Conservation (phyloP, 2,329 filamentous ascomycete genomes). For the Epichloe typhina region DNA sequence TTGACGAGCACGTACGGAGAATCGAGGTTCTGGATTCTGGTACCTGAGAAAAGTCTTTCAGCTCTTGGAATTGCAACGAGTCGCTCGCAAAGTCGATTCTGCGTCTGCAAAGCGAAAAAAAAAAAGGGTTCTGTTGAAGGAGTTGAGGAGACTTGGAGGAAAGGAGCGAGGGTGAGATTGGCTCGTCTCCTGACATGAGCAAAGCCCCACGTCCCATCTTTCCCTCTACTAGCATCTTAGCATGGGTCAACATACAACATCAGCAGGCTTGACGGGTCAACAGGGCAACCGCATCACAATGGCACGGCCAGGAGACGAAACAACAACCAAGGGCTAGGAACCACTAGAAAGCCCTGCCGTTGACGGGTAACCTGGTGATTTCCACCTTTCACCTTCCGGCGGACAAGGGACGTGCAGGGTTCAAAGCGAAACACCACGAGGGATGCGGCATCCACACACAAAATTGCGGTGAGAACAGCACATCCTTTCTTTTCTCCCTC, state of each 20-base stretch:
- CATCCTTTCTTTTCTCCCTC: neutral
- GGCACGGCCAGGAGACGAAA: neutral
- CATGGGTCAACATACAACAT: neutral
- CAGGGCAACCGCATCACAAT: neutral
- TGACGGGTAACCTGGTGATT: neutral
- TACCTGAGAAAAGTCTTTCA: neutral
- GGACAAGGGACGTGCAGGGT: neutral
- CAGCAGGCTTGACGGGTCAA: neutral
- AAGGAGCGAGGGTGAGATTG: constrained; percentile 1
- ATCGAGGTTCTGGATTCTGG: neutral
- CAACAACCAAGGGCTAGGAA: no score
- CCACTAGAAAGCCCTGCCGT: no score
- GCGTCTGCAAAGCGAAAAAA: neutral
- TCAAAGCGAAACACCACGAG: constrained; percentile 6
- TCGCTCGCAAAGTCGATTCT: neutral
- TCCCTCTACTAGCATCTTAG: neutral
- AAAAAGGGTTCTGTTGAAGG: neutral
- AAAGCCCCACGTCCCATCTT: neutral
- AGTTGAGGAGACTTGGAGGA: neutral
- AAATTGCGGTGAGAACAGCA: neutral
- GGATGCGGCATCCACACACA: constrained; percentile 4
- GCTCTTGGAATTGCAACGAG: neutral
- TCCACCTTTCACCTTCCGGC: neutral
- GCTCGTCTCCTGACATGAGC: constrained; percentile 1
- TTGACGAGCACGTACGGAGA: neutral